phyloP scores from a whole-genome alignment of 1,284 basidiomycete species.

The Sporisorium sorghi region DNA sequence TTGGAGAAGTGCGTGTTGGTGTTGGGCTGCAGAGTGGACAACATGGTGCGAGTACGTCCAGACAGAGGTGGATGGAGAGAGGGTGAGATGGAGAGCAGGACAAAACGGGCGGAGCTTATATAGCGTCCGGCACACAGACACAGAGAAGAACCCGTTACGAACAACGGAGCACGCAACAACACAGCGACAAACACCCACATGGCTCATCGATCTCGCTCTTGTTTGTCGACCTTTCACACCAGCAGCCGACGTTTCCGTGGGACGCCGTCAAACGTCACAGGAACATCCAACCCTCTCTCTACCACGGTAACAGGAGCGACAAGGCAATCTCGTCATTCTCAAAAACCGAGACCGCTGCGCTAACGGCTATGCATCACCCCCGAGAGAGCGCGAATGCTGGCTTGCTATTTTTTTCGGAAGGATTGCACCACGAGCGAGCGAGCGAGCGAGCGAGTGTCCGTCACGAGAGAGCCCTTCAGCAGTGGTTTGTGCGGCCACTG shows the following conservation, averaged over 20 bases:
- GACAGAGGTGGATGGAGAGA: neutral
- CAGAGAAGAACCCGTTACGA: neutral
- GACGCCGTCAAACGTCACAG: conserved; percentile 3
- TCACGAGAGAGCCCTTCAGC: no score
- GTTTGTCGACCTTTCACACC: conserved; percentile 1
- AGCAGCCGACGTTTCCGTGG: neutral
- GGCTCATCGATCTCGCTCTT: no score
- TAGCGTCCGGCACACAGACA: neutral
- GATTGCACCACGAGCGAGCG: conserved; percentile 1
- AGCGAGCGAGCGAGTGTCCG: no score
- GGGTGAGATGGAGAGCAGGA: neutral
- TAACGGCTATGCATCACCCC: conserved; percentile 3
- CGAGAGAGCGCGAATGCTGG: neutral
- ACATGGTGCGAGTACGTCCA: conserved; percentile 17
- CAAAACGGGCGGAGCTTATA: neutral
- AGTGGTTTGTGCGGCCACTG: conserved; percentile 3
- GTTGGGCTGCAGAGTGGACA: conserved; percentile 35
- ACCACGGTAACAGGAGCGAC: neutral
- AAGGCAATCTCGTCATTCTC: neutral
- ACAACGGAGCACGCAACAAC: conserved; percentile 5
- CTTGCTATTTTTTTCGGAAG: neutral
- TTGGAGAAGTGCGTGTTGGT: conserved; percentile 27
- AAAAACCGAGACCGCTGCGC: neutral
- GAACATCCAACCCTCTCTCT: neutral
- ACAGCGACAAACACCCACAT: conserved; percentile 3